phyloP scores from a whole-genome alignment of 768 basidiomycete species.

The Trametopsis cervina region DNA sequence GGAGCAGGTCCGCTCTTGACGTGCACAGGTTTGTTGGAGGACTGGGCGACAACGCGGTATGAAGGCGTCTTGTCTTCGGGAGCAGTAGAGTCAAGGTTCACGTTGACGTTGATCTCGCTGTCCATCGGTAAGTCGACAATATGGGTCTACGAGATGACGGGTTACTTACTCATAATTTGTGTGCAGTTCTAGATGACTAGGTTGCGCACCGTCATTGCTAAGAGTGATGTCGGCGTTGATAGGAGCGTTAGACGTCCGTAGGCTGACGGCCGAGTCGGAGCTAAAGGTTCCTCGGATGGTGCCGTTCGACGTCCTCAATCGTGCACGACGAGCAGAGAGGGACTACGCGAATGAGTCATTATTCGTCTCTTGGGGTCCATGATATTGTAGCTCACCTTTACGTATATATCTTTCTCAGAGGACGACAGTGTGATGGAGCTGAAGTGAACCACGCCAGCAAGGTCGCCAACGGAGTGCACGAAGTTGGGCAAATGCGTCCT shows the following conservation, averaged over 20 bases:
- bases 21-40: conserved; percentile 28
- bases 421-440: conserved; percentile 4
- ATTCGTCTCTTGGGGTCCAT: not conserved
- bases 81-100: conserved; percentile 16
- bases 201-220: conserved; percentile 19
- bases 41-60: conserved; percentile 26
- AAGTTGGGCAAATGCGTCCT: conserved; percentile 14
- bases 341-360: conserved; percentile 21
- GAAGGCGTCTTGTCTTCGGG: conserved; percentile 17
- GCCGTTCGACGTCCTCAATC: conserved; percentile 34
- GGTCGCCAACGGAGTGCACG: conserved; percentile 10
- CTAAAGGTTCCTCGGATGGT: conserved; percentile 38
- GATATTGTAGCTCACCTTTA: conserved; percentile 4
- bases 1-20: conserved; percentile 26
- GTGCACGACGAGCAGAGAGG: conserved; percentile 20
- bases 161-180: conserved; percentile 38
- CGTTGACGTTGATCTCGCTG: conserved; percentile 14
- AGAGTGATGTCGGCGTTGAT: conserved; percentile 35
- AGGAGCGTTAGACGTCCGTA: conserved; percentile 31
- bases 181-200: conserved; percentile 23
- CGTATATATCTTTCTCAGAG: conserved; percentile 5
- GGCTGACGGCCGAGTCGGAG: conserved; percentile 26
- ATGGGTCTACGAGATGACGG: not conserved
- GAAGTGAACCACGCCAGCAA: conserved; percentile 9
- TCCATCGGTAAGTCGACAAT: not conserved